These are phyloP conservation scores for Salix brachista DNA, from an alignment of 345 rosid genomes.

Conservation along the genomic window DNA sequence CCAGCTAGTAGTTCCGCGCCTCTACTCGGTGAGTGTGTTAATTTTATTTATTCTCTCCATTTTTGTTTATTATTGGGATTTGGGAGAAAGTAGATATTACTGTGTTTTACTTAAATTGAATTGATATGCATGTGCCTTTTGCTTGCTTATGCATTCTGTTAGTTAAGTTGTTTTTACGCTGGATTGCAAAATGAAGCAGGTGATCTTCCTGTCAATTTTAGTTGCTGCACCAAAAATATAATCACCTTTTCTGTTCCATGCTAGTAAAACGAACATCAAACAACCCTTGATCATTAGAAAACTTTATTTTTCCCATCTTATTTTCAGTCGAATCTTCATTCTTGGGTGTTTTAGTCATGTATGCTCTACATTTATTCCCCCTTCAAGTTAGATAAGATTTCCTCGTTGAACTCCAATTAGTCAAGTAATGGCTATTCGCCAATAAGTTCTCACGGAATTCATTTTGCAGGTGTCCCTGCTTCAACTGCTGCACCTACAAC, in stretches of 20 bases:
- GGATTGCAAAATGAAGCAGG: background rate
- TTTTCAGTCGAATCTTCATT: background rate
- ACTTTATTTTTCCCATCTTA: background rate
- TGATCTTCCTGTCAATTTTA: background rate
- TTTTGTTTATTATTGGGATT: background rate
- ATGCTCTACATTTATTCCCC: background rate
- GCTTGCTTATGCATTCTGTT: background rate
- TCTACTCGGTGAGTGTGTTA: conserved; percentile 50
- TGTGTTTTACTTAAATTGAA: background rate
- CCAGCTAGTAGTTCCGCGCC: conserved; percentile 35
- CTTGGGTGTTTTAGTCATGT: background rate
- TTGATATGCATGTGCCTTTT: background rate
- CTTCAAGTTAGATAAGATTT: too few relatives aligned
- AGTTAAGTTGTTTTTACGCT: background rate
- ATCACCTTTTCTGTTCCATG: too few relatives aligned
- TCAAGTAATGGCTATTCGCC: too few relatives aligned
- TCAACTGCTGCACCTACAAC: conserved; percentile 50
- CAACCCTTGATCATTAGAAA: background rate
- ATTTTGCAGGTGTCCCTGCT: conserved; percentile 45
- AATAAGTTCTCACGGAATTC: background rate
- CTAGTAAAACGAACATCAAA: background rate
- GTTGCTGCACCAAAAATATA: too few relatives aligned
- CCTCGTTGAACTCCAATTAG: too few relatives aligned
- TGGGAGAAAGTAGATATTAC: background rate
- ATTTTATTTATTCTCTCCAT: conserved; percentile 1